Evolutionary conservation across 805 yeast species (phyloP).

Genomic region (Suhomyces sp.): DNA sequence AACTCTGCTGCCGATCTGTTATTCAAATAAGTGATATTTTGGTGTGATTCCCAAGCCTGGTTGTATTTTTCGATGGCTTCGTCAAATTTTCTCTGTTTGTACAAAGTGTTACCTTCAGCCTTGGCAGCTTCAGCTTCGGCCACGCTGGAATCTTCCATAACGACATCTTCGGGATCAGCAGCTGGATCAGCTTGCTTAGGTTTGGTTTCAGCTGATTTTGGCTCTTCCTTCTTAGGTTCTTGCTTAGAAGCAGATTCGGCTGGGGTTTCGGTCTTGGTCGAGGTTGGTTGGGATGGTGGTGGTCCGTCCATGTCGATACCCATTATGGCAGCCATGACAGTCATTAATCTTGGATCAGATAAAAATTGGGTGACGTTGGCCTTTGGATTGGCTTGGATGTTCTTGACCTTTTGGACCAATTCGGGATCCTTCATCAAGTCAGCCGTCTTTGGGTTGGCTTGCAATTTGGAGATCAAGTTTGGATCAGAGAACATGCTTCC

Average conservation of each 20-base stretch:
- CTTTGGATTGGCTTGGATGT: constrained; percentile 69
- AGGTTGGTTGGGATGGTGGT: constrained; percentile 5
- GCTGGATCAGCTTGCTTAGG: constrained; percentile 14
- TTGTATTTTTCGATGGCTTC: constrained; percentile 86
- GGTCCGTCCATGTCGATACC: constrained; percentile 67
- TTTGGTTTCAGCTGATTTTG: constrained; percentile 16
- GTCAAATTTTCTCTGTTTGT: constrained; percentile 85
- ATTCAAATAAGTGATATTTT: constrained; percentile 90
- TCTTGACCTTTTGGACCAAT: constrained; percentile 65
- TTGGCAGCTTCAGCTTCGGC: constrained; percentile 66
- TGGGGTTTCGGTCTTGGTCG: constrained; percentile 3
- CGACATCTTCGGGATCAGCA: constrained; percentile 28
- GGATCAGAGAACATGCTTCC: constrained; percentile 81
- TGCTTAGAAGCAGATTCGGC: constrained; percentile 3
- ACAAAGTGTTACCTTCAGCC: constrained; percentile 80
- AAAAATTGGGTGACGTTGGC: constrained; percentile 67
- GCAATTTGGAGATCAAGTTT: constrained; percentile 67
- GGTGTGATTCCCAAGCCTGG: constrained; percentile 76
- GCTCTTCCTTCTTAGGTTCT: constrained; percentile 11
- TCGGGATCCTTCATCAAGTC: constrained; percentile 85
- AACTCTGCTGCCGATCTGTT: constrained; percentile 97
- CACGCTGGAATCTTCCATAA: constrained; percentile 40
- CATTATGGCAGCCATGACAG: constrained; percentile 77
- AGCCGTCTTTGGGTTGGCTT: constrained; percentile 81
- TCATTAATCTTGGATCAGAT: constrained; percentile 83